A percentile compares a stretch with the other conserved stretches of the same genome.
Conservation (phyloP, 768 basidiomycete species). For the Jaapia argillacea region DNA sequence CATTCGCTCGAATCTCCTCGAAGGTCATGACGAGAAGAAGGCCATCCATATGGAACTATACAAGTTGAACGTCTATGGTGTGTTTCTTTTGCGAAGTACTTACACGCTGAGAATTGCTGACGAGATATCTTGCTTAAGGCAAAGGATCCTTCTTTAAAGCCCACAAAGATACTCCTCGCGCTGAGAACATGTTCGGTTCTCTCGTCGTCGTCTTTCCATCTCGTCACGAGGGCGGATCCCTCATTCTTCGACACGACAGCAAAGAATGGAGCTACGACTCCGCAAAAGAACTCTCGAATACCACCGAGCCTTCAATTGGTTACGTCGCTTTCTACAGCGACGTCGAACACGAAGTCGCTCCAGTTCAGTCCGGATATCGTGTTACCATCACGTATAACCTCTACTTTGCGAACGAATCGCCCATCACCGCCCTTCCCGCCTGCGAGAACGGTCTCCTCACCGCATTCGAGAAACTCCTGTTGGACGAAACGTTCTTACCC, state of each 20-base stretch:
- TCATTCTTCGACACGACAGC: slow-evolving; percentile 30
- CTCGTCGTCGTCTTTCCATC: slow-evolving; percentile 11
- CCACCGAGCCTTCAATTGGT: slow-evolving; percentile 3
- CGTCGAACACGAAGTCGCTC: slow-evolving; percentile 29
- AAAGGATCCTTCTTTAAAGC: slow-evolving; percentile 17
- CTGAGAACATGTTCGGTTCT: slow-evolving; percentile 10
- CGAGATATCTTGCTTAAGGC: too few species aligned
- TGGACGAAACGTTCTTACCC: slow-evolving; percentile 4
- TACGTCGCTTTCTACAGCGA: slow-evolving; percentile 27
- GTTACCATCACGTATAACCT: slow-evolving; percentile 35
- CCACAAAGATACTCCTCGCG: slow-evolving; percentile 17
- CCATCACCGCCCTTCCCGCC: neutral
- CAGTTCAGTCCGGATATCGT: slow-evolving; percentile 26
- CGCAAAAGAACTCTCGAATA: neutral
- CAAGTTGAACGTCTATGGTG: slow-evolving; percentile 20
- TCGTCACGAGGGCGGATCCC: slow-evolving; percentile 12
- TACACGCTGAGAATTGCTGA: too few species aligned
- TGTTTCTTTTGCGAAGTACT: neutral
- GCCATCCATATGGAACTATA: slow-evolving; percentile 13
- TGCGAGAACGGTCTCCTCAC: neutral
- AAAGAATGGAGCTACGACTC: slow-evolving; percentile 6
- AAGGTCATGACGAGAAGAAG: slow-evolving; percentile 2
- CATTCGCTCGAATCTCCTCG: slow-evolving; percentile 1
- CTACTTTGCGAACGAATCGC: slow-evolving; percentile 14
- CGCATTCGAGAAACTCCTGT: neutral